Percentiles rank a stretch among this genome's conserved stretches.
These are phyloP conservation scores for Phlebiopsis flavidoalba DNA, from an alignment of 768 basidiomycete genomes.

Conservation along the genomic window DNA sequence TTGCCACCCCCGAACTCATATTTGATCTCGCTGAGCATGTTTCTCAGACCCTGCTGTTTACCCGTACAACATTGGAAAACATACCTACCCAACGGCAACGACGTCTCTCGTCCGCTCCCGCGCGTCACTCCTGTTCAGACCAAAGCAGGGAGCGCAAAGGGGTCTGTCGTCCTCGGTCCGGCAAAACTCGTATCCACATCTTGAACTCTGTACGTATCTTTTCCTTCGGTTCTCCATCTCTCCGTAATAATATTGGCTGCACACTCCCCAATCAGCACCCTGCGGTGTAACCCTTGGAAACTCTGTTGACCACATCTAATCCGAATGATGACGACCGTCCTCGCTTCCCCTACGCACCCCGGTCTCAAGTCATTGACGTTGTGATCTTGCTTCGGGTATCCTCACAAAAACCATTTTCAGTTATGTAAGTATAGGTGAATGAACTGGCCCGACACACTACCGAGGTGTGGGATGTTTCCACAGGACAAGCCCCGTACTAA, in stretches of 20 bases:
- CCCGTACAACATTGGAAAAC: slow-evolving; percentile 15
- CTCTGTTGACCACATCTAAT: slow-evolving; percentile 15
- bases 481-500: slow-evolving; percentile 22
- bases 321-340: background rate
- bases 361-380: background rate
- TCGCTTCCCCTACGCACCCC: no score
- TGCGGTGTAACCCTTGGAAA: slow-evolving; percentile 19
- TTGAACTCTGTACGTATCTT: slow-evolving; percentile 17
- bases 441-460: no score
- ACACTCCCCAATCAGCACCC: slow-evolving; percentile 10
- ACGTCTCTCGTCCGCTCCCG: no score
- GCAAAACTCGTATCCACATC: slow-evolving; percentile 10
- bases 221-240: background rate
- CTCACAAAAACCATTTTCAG: no score
- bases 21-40: background rate
- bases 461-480: background rate
- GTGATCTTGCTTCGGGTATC: background rate
- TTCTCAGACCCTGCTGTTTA: slow-evolving; percentile 18
- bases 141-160: no score
- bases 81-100: slow-evolving; percentile 12
- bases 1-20: background rate
- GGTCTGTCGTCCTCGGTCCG: background rate
- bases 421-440: background rate
- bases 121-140: no score
- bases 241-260: no score